These are phyloP conservation scores for Monosporascus sp. DNA, from an alignment of 2,329 filamentous ascomycete species.

Conservation along the genomic window DNA sequence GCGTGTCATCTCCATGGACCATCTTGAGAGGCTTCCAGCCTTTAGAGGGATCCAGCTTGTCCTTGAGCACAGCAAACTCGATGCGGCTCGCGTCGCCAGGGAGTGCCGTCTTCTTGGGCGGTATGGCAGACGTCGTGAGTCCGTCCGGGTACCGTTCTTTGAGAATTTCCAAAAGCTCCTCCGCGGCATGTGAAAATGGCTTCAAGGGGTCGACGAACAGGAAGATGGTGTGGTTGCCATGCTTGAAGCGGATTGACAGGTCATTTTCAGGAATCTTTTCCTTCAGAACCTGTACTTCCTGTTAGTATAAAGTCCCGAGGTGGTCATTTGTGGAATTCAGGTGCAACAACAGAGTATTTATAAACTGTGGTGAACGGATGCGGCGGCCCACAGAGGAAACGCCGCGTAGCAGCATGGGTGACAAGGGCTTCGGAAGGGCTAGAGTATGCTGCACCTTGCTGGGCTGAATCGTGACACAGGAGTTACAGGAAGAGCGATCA, in stretches of 20 bases:
- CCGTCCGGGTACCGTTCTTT: constrained; percentile 52
- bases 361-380: not conserved
- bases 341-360: not conserved
- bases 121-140: constrained; percentile 33
- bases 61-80: constrained; percentile 41
- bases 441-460: too few relatives aligned
- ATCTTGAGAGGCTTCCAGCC: constrained; percentile 45
- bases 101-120: constrained; percentile 32
- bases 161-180: constrained; percentile 54
- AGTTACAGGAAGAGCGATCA: not conserved
- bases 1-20: constrained; percentile 32
- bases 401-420: too few relatives aligned
- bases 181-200: constrained; percentile 51
- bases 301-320: too few relatives aligned
- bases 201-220: constrained; percentile 57
- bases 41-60: constrained; percentile 37
- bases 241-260: constrained; percentile 65
- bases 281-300: constrained; percentile 10
- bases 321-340: too few relatives aligned
- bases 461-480: too few relatives aligned
- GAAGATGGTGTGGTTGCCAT: constrained; percentile 65
- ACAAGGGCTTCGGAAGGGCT: too few relatives aligned
- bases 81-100: constrained; percentile 38
- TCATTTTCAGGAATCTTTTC: constrained; percentile 19
- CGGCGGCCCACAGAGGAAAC: not conserved